phyloP scores from a whole-genome alignment of 2,329 filamentous ascomycete species.

The Zarea fungicola region DNA sequence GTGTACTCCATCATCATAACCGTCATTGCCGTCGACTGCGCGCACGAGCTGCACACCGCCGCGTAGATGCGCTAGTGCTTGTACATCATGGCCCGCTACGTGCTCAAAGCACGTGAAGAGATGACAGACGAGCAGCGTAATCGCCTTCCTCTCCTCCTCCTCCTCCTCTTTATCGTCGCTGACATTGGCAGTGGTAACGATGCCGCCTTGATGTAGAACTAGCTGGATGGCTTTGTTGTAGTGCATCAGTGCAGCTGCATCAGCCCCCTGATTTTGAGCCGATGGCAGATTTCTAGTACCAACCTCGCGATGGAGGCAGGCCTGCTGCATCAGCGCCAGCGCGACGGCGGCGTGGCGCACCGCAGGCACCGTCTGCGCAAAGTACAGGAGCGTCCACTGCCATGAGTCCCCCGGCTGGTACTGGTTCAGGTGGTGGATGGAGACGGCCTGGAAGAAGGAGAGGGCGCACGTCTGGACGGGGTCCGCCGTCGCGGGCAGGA shows the following conservation, averaged over 20 bases:
- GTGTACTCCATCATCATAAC: no score
- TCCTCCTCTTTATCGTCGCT: background rate
- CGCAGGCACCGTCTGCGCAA: slow-evolving; percentile 29
- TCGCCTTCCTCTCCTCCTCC: background rate
- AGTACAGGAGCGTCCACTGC: slow-evolving; percentile 30
- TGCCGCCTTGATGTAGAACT: no score
- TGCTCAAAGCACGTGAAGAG: background rate
- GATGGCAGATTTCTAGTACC: no score
- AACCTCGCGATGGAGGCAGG: background rate
- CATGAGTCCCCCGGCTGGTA: slow-evolving; percentile 27
- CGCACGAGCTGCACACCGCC: background rate
- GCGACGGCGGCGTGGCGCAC: slow-evolving; percentile 30
- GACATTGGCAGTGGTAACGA: no score
- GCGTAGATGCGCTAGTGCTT: background rate
- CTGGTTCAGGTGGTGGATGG: slow-evolving; percentile 25
- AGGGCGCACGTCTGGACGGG: slow-evolving; percentile 20
- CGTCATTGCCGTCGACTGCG: no score
- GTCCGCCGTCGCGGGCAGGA: background rate
- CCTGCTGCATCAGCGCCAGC: slow-evolving; percentile 25
- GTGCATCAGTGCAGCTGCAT: background rate
- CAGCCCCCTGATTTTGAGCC: no score
- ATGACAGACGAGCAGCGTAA: background rate
- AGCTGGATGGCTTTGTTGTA: background rate
- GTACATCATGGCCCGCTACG: background rate
- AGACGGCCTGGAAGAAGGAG: slow-evolving; percentile 25